Percentiles rank a stretch among this genome's conserved stretches.
These are phyloP conservation scores for Aspergillus versicolor DNA, from an alignment of 2,329 filamentous ascomycete species.

Conservation along the genomic window DNA sequence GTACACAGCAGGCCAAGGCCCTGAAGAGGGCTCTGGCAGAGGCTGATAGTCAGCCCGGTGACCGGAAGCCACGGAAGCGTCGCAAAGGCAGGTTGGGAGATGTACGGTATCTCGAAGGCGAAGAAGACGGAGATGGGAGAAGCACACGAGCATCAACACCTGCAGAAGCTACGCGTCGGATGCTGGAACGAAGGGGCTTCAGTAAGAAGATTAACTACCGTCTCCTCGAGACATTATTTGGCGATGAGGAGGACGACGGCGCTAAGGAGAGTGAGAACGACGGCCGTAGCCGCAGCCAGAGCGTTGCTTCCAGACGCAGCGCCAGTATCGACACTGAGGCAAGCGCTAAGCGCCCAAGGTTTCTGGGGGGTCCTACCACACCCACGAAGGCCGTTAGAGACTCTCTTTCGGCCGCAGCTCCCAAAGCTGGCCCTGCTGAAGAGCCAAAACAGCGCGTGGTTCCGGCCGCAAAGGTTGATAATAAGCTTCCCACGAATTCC, in stretches of 20 bases:
- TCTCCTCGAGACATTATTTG: slow-evolving; percentile 40
- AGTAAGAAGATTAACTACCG: slow-evolving; percentile 74
- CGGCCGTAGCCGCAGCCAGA: slow-evolving; percentile 36
- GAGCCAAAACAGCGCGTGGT: slow-evolving; percentile 3
- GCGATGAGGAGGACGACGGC: slow-evolving; percentile 34
- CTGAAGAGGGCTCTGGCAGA: slow-evolving; percentile 69
- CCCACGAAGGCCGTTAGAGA: slow-evolving; percentile 17
- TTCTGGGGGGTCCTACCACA: slow-evolving; percentile 15
- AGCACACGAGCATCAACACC: slow-evolving; percentile 66
- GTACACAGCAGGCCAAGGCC: slow-evolving; percentile 79
- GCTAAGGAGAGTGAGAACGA: slow-evolving; percentile 28
- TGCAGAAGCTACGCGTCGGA: slow-evolving; percentile 66
- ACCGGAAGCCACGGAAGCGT: slow-evolving; percentile 51
- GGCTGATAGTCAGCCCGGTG: slow-evolving; percentile 41
- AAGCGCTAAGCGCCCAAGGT: slow-evolving; percentile 16
- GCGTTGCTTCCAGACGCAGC: slow-evolving; percentile 31
- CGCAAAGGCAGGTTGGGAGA: slow-evolving; percentile 49
- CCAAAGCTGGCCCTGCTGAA: slow-evolving; percentile 3
- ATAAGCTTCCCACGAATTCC: slow-evolving; percentile 20
- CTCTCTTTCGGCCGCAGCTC: slow-evolving; percentile 12
- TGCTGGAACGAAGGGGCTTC: slow-evolving; percentile 66
- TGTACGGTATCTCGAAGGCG: slow-evolving; percentile 46
- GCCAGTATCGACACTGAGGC: slow-evolving; percentile 28
- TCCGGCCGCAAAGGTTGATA: slow-evolving; percentile 11
- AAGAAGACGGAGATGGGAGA: slow-evolving; percentile 62